phyloP scores from a whole-genome alignment of 345 rosid genomes.

The Salix brachista region DNA sequence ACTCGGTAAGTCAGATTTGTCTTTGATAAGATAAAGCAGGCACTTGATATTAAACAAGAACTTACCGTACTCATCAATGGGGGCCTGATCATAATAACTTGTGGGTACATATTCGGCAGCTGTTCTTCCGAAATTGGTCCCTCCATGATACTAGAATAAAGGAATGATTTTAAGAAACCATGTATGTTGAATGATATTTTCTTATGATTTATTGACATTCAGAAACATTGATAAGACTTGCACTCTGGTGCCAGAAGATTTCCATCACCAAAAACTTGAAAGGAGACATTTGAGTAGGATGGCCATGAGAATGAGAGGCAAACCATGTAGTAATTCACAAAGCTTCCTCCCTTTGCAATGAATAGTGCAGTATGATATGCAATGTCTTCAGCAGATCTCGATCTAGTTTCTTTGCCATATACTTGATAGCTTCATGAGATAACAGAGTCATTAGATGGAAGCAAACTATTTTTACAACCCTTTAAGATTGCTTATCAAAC shows the following conservation, averaged over 20 bases:
- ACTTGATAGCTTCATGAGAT: constrained; percentile 43
- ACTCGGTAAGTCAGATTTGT: background rate
- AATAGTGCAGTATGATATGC: constrained; percentile 70
- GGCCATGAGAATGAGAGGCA: background rate
- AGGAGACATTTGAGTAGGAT: background rate
- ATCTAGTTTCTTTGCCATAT: constrained; percentile 42
- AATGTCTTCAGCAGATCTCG: constrained; percentile 62
- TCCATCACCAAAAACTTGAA: background rate
- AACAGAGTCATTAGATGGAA: background rate
- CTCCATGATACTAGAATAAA: constrained; percentile 60
- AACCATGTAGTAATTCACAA: constrained; percentile 79
- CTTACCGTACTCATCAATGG: constrained; percentile 73
- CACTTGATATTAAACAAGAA: background rate
- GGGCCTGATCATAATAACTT: constrained; percentile 66
- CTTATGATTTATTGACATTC: too few relatives aligned
- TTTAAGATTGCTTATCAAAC: too few relatives aligned
- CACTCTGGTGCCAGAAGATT: too few relatives aligned
- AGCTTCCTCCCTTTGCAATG: constrained; percentile 68
- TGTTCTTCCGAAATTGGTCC: constrained; percentile 67
- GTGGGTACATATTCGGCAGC: constrained; percentile 45
- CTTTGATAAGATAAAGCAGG: too few relatives aligned
- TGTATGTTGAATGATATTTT: too few relatives aligned
- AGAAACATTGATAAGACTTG: too few relatives aligned
- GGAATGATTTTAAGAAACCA: background rate
- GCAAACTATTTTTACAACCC: background rate